A percentile compares a stretch with the other conserved stretches of the same genome.
Evolutionary conservation across 1,139 yeast species (phyloP).

Genomic region (Blastobotrys persicus): DNA sequence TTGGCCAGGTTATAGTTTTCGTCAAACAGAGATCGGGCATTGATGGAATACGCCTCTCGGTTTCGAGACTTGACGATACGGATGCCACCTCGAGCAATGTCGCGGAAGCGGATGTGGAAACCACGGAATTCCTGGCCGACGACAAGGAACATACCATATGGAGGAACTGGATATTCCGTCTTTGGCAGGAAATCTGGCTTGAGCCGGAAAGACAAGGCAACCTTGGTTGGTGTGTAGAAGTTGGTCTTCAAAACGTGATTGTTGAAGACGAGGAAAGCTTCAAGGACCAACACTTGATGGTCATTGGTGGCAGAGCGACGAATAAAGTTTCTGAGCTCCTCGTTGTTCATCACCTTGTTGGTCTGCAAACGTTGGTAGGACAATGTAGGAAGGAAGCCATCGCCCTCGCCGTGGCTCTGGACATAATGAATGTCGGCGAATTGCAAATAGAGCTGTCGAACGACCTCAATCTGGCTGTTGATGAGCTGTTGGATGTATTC

Average conservation of each 20-base stretch:
- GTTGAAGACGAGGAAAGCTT: conserved; percentile 81
- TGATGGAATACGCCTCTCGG: conserved; percentile 78
- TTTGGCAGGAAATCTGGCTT: conserved; percentile 81
- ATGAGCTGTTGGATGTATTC: conserved; percentile 78
- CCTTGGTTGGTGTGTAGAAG: conserved; percentile 90
- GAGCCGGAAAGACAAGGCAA: conserved; percentile 89
- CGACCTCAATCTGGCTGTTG: conserved; percentile 64
- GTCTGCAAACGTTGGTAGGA: conserved; percentile 86
- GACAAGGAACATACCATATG: conserved; percentile 91
- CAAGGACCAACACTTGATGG: conserved; percentile 77
- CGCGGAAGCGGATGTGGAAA: conserved; percentile 95
- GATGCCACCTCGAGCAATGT: conserved; percentile 97
- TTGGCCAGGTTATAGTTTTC: conserved; percentile 95
- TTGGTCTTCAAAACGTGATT: conserved; percentile 87
- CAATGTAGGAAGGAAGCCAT: conserved; percentile 66
- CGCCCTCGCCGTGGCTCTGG: conserved; percentile 51
- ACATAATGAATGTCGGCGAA: conserved; percentile 91
- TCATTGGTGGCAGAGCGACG: conserved; percentile 70
- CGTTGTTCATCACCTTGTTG: conserved; percentile 70
- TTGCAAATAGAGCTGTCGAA: conserved; percentile 82
- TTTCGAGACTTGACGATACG: conserved; percentile 90
- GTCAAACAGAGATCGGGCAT: conserved; percentile 86
- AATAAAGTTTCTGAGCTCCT: conserved; percentile 68
- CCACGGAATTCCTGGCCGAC: conserved; percentile 98
- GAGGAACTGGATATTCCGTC: conserved; percentile 86